phyloP scores from a whole-genome alignment of 306 rosid genomes.

The Glycine latifolia region DNA sequence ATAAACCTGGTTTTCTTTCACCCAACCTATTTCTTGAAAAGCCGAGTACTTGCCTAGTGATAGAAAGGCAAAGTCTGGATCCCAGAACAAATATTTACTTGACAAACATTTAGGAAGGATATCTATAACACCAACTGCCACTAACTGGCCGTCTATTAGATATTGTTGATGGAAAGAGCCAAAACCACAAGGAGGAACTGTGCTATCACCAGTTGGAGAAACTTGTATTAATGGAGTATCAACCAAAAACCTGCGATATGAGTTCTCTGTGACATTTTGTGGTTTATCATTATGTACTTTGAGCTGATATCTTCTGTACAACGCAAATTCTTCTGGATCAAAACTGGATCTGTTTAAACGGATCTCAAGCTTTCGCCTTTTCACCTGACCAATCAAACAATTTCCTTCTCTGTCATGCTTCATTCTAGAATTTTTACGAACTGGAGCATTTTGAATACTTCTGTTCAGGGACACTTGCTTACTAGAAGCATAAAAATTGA shows the following conservation, averaged over 20 bases:
- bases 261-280: conserved; percentile 64
- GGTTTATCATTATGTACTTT: conserved; percentile 85
- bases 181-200: conserved; percentile 88
- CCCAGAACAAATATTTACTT: conserved; percentile 98
- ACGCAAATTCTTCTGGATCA: conserved; percentile 77
- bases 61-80: conserved; percentile 91
- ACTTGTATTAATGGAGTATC: conserved; percentile 77
- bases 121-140: conserved; percentile 97
- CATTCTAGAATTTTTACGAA: conserved; percentile 51
- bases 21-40: conserved; percentile 89
- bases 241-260: conserved; percentile 83
- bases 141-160: conserved; percentile 77
- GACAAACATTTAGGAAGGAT: conserved; percentile 94
- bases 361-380: conserved; percentile 74
- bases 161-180: conserved; percentile 99
- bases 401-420: conserved; percentile 51
- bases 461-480: conserved; percentile 53
- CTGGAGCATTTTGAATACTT: conserved; percentile 51
- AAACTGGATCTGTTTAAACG: conserved; percentile 81
- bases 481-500: conserved; percentile 75
- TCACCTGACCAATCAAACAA: conserved; percentile 48
- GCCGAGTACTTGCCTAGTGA: conserved; percentile 97
- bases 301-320: conserved; percentile 77
- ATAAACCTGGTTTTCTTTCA: conserved; percentile 78
- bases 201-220: conserved; percentile 72